A percentile compares a stretch with the other conserved stretches of the same genome.
Evolutionary conservation across 352 stramenopile genomes (phyloP).

Genomic region (Thalassiosira hispida): DNA sequence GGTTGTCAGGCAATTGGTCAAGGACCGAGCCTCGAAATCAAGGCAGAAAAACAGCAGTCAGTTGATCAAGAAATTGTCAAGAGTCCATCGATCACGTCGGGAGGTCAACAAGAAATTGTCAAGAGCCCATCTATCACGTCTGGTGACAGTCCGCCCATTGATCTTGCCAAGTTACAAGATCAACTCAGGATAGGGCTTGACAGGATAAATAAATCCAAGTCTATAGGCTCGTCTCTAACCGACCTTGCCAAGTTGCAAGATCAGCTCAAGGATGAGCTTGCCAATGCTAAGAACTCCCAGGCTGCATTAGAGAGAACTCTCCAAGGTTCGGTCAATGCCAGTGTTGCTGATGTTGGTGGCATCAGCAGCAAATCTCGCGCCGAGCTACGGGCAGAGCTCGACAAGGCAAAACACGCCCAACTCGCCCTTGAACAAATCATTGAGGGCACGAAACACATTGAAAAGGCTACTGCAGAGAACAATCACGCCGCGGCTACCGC

Average conservation of each 20-base stretch:
- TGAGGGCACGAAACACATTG: slow-evolving; percentile 5
- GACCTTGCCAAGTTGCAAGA: slow-evolving; percentile 16
- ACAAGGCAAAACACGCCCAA: slow-evolving; percentile 13
- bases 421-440: slow-evolving; percentile 22
- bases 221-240: not conserved
- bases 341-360: not conserved
- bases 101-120: not conserved
- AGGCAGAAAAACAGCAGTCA: no score
- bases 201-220: not conserved
- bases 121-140: slow-evolving; percentile 24
- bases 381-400: slow-evolving; percentile 21
- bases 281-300: slow-evolving; percentile 21
- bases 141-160: not conserved
- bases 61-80: not conserved
- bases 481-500: no score
- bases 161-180: slow-evolving; percentile 28
- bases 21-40: not conserved
- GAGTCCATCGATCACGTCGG: slow-evolving; percentile 24
- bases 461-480: slow-evolving; percentile 5
- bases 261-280: slow-evolving; percentile 25
- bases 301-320: slow-evolving; percentile 7
- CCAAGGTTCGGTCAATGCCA: not conserved
- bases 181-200: slow-evolving; percentile 7
- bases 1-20: not conserved
- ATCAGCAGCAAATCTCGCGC: slow-evolving; percentile 9